Conservation (phyloP, 495 filamentous ascomycete species). For the Penicillium cosmopolitanum region DNA sequence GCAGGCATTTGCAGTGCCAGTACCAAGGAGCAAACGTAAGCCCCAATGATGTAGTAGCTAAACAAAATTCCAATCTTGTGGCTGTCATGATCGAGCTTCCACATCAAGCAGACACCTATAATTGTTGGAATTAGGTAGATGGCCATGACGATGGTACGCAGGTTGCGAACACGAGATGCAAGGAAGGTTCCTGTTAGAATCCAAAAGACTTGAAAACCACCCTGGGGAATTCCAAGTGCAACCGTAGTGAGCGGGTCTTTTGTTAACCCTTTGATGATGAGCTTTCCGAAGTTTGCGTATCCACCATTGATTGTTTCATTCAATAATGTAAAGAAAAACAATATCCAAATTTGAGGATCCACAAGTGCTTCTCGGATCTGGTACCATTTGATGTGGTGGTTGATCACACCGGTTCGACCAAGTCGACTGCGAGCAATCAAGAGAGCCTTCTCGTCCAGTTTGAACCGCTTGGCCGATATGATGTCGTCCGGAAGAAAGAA, state of each 20-base stretch:
- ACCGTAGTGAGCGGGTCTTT: conserved; percentile 33
- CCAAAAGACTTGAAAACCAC: conserved; percentile 43
- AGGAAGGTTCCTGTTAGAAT: conserved; percentile 39
- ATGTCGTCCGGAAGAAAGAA: conserved; percentile 44
- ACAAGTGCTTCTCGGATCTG: conserved; percentile 50
- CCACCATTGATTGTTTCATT: conserved; percentile 46
- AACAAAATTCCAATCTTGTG: conserved; percentile 41
- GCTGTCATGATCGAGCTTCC: conserved; percentile 37
- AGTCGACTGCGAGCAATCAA: conserved; percentile 41
- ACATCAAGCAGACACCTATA: conserved; percentile 38
- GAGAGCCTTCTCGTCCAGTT: conserved; percentile 42
- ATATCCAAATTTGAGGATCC: conserved; percentile 43
- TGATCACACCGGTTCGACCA: conserved; percentile 46
- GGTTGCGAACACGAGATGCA: conserved; percentile 35
- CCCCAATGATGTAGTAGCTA: conserved; percentile 44
- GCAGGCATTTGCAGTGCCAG: conserved; percentile 46
- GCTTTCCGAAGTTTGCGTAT: conserved; percentile 42
- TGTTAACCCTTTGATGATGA: conserved; percentile 44
- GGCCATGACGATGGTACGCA: conserved; percentile 41
- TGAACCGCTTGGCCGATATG: conserved; percentile 42
- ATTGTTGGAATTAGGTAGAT: conserved; percentile 40
- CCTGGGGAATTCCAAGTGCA: conserved; percentile 42
- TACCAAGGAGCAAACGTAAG: conserved; percentile 44
- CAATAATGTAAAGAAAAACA: conserved; percentile 41
- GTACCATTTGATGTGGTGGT: conserved; percentile 46